Conservation (phyloP, 352 stramenopile genomes). For the Phytophthora pseudosyringae region DNA sequence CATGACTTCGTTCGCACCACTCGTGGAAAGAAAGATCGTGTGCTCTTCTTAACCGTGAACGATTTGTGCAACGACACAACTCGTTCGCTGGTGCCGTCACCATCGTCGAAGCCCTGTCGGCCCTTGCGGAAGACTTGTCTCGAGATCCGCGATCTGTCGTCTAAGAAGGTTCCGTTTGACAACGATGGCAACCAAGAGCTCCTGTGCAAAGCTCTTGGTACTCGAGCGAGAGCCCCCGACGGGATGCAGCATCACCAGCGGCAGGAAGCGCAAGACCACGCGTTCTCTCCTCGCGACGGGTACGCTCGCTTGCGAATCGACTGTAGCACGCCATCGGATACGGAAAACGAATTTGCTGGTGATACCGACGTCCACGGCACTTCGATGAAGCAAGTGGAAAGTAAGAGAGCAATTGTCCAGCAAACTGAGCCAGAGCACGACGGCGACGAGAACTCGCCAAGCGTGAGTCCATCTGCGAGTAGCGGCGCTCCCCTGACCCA, state of each 20-base stretch:
- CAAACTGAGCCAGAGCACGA: conserved; percentile 51
- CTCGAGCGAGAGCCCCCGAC: conserved; percentile 4
- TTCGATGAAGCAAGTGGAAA: conserved; percentile 3
- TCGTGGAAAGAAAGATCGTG: conserved; percentile 13
- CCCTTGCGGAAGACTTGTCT: conserved; percentile 60
- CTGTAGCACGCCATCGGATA: conserved; percentile 7
- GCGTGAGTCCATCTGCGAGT: conserved; percentile 18
- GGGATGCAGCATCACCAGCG: conserved; percentile 1
- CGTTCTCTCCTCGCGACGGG: neutral
- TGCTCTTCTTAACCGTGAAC: conserved; percentile 59
- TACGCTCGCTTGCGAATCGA: conserved; percentile 18
- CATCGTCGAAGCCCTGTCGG: conserved; percentile 50
- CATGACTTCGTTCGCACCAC: conserved; percentile 63
- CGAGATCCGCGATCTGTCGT: conserved; percentile 69
- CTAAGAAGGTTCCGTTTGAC: conserved; percentile 70
- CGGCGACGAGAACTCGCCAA: conserved; percentile 21
- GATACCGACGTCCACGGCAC: neutral
- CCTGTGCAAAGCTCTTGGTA: conserved; percentile 53
- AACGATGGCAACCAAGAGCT: conserved; percentile 58
- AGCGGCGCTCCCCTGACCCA: conserved; percentile 2
- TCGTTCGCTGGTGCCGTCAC: conserved; percentile 44
- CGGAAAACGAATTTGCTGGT: conserved; percentile 10
- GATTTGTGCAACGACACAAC: conserved; percentile 62
- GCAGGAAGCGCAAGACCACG: conserved; percentile 12
- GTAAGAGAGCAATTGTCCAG: conserved; percentile 14